Base-by-base conservation (phyloP, 768 basidiomycete genomes). In the Naematelia encephala region DNA sequence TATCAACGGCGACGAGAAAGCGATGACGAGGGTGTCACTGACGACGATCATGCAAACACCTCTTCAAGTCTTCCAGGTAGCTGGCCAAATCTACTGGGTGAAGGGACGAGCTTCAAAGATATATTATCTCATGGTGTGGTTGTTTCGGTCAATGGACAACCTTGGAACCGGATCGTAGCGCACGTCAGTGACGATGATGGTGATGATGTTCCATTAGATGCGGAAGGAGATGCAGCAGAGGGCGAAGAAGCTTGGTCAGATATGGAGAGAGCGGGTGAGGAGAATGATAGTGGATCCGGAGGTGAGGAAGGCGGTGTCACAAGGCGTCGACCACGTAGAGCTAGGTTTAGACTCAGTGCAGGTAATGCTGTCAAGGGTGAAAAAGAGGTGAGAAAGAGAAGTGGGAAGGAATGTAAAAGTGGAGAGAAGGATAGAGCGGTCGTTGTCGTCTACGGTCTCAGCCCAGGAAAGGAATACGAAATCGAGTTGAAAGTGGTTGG, bases 381-480 rank as follows among this genome's bases (percentile, higher is more conserved):
- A 22, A 53, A 51, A 28, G 58, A 55, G 10, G 34, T 50, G 5
- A 54, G 47, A 47, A 47, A 57, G 43, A 51, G 45, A 45, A 51
- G 53, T 28, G 43, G 39, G 39, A 55, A 60, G 48, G 45, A 63
- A 27, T 29, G 42, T 44, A 62, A 34, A 56, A 29, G 5, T 57
- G 43, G 4, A 52, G 66, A 64, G n/a, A 82, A 82, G 0, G 91
- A 93, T 64, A 88, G 94, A 70, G 92, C 90, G 0, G 84, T 93
- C 56, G 90, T 96, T 53, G 89, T 94, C 59, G 84, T 97, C 25
- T 92, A 91, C 59, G 90, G 90, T 1, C 81, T 97, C 47, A 83
- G 88, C 80, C 91, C 91, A 2, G 89, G 89, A 1, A 83, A 89
- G 56, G 88, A 90, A 72, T 96, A 96, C 68, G 91, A 96, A 69